A percentile compares a stretch with the other conserved stretches of the same genome.
Evolutionary conservation across 2,329 filamentous ascomycete species (phyloP).

Genomic region (Penicillium italicum): DNA sequence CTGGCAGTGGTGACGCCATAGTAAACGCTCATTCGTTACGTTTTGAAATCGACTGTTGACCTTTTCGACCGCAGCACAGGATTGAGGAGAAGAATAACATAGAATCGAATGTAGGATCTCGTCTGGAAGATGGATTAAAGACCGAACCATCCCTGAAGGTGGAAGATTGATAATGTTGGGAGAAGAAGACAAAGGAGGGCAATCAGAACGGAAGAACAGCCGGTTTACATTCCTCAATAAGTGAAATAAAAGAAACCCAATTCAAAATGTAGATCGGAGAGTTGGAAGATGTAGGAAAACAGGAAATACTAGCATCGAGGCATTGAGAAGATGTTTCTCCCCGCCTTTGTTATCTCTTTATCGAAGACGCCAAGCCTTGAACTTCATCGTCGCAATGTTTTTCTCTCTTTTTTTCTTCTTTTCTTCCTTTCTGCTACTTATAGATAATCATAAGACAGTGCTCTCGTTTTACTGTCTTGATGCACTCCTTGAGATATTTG

Average conservation of each 20-base stretch:
- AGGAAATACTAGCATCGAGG: background rate
- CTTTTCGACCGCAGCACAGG: conserved; percentile 53
- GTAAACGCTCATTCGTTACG: conserved; percentile 65
- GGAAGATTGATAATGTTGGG: background rate
- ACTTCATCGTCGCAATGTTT: background rate
- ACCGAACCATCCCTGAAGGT: conserved; percentile 32
- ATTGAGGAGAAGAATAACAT: conserved; percentile 53
- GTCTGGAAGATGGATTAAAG: conserved; percentile 59
- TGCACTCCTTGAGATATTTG: background rate
- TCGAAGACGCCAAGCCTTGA: background rate
- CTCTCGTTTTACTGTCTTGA: background rate
- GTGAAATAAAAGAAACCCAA: background rate
- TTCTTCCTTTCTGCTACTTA: background rate
- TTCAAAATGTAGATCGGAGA: background rate
- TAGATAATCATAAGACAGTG: background rate
- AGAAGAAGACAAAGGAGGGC: background rate
- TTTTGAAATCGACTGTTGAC: conserved; percentile 62
- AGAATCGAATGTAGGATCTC: conserved; percentile 83
- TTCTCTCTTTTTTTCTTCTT: background rate
- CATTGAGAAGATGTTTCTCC: background rate
- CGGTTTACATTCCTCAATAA: background rate
- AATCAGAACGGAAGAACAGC: background rate
- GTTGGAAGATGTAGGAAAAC: background rate
- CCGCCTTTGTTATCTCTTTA: background rate
- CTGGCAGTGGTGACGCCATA: conserved; percentile 77